These are phyloP conservation scores for Telopea speciosissima DNA, from an alignment of 177 flowering plant genomes.

Conservation along the genomic window DNA sequence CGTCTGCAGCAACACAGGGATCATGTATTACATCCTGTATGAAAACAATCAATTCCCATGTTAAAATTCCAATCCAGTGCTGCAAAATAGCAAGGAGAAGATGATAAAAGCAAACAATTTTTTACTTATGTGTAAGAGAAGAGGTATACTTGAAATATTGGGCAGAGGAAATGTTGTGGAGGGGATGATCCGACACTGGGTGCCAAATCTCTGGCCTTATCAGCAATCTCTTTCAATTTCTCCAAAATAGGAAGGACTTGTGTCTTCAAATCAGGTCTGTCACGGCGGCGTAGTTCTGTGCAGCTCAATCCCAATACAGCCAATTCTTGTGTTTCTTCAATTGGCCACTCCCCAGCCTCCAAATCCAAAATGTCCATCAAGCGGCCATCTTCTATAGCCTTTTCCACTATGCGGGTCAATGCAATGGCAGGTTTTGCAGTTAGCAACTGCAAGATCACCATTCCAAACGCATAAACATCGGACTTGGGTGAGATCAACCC, in stretches of 20 bases:
- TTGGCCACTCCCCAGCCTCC: conserved; percentile 75
- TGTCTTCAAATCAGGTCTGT: conserved; percentile 66
- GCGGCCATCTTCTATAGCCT: conserved; percentile 38
- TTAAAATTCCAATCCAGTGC: background rate
- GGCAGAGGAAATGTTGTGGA: conserved; percentile 76
- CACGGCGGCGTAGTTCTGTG: conserved; percentile 54
- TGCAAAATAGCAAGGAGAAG: background rate
- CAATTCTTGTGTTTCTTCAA: conserved; percentile 57
- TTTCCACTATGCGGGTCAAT: conserved; percentile 54
- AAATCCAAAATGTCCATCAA: conserved; percentile 48
- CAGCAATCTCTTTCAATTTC: conserved; percentile 51
- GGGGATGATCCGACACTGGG: conserved; percentile 22
- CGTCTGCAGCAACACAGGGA: conserved; percentile 89
- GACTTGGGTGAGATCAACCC: conserved; percentile 66
- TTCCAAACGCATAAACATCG: conserved; percentile 83
- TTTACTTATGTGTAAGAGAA: background rate
- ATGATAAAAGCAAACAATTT: background rate
- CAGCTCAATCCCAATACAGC: conserved; percentile 60
- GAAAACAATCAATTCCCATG: background rate
- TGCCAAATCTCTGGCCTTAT: conserved; percentile 24
- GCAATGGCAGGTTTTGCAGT: conserved; percentile 75
- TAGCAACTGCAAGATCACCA: conserved; percentile 71
- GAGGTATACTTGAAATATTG: conserved; percentile 59
- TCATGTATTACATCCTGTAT: conserved; percentile 76
- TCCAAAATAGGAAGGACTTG: conserved; percentile 63